Conservation (phyloP, 495 filamentous ascomycete genomes). For the Penicillium manginii region DNA sequence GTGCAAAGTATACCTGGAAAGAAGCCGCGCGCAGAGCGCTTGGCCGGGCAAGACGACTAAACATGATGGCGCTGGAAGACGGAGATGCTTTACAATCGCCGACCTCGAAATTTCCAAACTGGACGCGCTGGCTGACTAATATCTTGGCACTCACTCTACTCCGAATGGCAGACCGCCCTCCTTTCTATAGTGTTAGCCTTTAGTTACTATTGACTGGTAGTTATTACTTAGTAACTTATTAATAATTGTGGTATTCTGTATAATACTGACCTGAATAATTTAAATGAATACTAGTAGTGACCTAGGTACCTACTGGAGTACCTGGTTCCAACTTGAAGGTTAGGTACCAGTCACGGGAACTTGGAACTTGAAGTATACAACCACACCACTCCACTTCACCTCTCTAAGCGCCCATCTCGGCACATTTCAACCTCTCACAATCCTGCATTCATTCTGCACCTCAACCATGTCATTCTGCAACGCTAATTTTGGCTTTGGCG, state of each 20-base stretch:
- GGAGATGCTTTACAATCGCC: not conserved
- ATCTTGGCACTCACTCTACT: conserved; percentile 7
- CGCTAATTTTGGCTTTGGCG: conserved; percentile 23
- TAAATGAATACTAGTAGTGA: no score
- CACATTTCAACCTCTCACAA: conserved; percentile 6
- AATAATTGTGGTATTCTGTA: no score
- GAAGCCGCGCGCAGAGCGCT: conserved; percentile 50
- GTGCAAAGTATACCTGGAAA: conserved; percentile 34
- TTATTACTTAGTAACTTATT: no score
- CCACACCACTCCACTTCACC: not conserved
- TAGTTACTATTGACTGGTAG: no score
- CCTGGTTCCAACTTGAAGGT: no score
- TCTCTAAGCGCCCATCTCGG: conserved; percentile 26
- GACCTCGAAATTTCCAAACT: conserved; percentile 7
- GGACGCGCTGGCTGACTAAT: conserved; percentile 33
- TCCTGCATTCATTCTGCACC: not conserved
- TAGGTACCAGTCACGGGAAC: no score
- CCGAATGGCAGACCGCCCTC: no score
- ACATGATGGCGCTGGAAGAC: conserved; percentile 47
- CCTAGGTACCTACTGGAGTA: no score
- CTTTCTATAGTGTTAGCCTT: no score
- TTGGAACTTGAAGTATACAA: conserved; percentile 33
- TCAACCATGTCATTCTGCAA: conserved; percentile 12
- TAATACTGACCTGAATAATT: no score
- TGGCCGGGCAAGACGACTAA: conserved; percentile 54